Percentiles rank a stretch among this genome's conserved stretches.
Conservation (phyloP, 1,139 yeast species). For the Komagataea norvegica region DNA sequence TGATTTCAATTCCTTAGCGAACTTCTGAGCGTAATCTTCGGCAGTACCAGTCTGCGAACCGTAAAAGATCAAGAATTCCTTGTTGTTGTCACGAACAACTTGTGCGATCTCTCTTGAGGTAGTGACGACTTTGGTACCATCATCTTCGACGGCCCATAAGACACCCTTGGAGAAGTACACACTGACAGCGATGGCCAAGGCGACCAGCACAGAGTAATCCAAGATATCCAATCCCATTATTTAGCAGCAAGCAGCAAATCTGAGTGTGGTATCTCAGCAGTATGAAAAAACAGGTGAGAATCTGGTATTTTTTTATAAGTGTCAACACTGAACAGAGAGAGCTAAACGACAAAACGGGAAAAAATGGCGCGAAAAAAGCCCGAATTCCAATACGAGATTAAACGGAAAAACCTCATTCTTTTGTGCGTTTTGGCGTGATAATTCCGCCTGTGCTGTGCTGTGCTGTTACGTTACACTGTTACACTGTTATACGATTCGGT, state of each 20-base stretch:
- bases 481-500: no score
- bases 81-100: conserved; percentile 55
- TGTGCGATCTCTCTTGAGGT: conserved; percentile 59
- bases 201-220: conserved; percentile 65
- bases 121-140: conserved; percentile 32
- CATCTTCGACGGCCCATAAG: conserved; percentile 48
- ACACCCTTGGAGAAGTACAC: conserved; percentile 65
- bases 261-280: no score
- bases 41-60: conserved; percentile 99
- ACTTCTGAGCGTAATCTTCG: conserved; percentile 90
- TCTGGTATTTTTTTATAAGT: neutral
- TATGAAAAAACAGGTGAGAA: conserved; percentile 2
- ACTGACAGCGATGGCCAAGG: conserved; percentile 56
- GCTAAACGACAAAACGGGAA: no score
- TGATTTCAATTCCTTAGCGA: conserved; percentile 81
- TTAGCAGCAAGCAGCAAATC: neutral
- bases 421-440: no score
- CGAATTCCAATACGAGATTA: no score
- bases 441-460: no score
- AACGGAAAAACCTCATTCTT: neutral
- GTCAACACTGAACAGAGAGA: neutral
- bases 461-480: no score
- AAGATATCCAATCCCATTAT: conserved; percentile 49
- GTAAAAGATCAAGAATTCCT: conserved; percentile 76
- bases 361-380: conserved; percentile 2